These are phyloP conservation scores for Kwoniella shivajii DNA, from an alignment of 1,284 basidiomycete genomes.

Conservation along the genomic window DNA sequence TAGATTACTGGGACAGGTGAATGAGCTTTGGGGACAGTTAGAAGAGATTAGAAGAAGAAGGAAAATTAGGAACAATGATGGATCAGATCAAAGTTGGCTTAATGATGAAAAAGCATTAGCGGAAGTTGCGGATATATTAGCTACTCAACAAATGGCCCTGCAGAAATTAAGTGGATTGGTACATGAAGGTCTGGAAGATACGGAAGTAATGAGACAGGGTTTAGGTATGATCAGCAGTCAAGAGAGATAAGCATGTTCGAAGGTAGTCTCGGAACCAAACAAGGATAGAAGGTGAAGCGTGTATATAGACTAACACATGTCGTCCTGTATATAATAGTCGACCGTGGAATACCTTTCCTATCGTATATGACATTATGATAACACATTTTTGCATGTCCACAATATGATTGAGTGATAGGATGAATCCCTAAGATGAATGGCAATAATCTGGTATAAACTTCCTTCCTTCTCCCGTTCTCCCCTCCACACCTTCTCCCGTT, in stretches of 20 bases:
- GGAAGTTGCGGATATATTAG: conserved; percentile 74
- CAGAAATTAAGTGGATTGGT: conserved; percentile 75
- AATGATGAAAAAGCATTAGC: conserved; percentile 79
- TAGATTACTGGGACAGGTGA: conserved; percentile 64
- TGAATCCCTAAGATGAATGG: too few species aligned
- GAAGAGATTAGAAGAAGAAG: conserved; percentile 64
- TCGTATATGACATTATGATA: too few species aligned
- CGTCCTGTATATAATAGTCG: too few species aligned
- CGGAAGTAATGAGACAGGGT: conserved; percentile 62
- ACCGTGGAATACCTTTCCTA: too few species aligned
- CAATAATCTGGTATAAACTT: too few species aligned
- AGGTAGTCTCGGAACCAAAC: too few species aligned
- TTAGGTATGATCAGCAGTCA: conserved; percentile 18
- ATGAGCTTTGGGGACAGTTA: conserved; percentile 81
- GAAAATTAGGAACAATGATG: conserved; percentile 50
- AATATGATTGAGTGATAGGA: too few species aligned
- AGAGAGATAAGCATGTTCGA: background rate
- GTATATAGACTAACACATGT: too few species aligned
- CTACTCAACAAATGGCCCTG: conserved; percentile 77
- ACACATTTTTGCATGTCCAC: too few species aligned
- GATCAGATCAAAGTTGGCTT: conserved; percentile 62
- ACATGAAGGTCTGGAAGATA: conserved; percentile 67
- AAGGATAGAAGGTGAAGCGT: too few species aligned
- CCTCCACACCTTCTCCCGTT: too few species aligned
- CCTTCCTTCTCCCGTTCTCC: too few species aligned